phyloP scores from a whole-genome alignment of 495 filamentous ascomycete genomes.

The Cryomyces antarcticus region DNA sequence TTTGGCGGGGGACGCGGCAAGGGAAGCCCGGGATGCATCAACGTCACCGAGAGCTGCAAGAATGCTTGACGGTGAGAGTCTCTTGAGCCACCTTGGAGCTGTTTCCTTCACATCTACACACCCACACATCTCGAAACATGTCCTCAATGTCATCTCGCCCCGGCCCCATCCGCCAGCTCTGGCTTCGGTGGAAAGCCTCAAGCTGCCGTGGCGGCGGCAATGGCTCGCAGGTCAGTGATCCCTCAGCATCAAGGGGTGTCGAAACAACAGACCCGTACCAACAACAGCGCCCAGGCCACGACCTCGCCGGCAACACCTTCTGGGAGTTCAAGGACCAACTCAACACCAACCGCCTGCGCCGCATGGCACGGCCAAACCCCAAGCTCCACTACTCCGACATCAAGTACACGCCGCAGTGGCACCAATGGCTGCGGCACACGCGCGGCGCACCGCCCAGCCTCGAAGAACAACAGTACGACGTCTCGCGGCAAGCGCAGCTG shows the following conservation, averaged over 20 bases:
- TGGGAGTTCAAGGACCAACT: slow-evolving; percentile 70
- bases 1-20: too few species aligned
- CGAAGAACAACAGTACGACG: slow-evolving; percentile 51
- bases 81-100: too few species aligned
- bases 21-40: too few species aligned
- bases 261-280: too few species aligned
- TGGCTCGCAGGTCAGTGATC: slow-evolving; percentile 46
- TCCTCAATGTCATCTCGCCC: slow-evolving; percentile 2
- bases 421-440: slow-evolving; percentile 87
- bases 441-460: slow-evolving; percentile 49
- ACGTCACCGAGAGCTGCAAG: too few species aligned
- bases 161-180: slow-evolving; percentile 26
- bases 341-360: slow-evolving; percentile 27
- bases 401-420: slow-evolving; percentile 58
- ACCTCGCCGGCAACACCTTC: slow-evolving; percentile 78
- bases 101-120: too few species aligned
- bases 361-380: slow-evolving; percentile 47
- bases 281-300: slow-evolving; percentile 35
- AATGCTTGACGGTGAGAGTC: too few species aligned
- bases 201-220: slow-evolving; percentile 68
- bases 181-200: slow-evolving; percentile 76
- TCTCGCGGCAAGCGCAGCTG: slow-evolving; percentile 43
- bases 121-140: neutral
- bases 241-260: too few species aligned
- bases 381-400: slow-evolving; percentile 48